Evolutionary conservation across 2,329 filamentous ascomycete genomes (phyloP), one percentile per base, ranked within the genome.

Genomic region (Coniochaeta pulveracea): DNA sequence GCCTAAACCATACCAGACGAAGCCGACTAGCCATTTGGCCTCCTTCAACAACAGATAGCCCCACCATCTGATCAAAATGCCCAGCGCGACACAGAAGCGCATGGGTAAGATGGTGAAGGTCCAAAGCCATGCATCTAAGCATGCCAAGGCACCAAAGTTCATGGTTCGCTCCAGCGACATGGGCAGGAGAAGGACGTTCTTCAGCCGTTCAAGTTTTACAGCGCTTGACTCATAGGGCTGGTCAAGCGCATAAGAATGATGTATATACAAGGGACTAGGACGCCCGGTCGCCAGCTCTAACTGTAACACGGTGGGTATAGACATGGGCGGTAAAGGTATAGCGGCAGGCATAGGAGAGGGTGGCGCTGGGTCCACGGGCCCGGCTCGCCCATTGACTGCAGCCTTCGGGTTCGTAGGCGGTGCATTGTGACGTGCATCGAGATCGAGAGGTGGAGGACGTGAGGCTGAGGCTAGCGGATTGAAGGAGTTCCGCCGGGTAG

Each of bases 41-140:
- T 96, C 89, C 41, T 79, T 81, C 4, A 66, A 65, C 2, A 89
- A 44, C 15, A 86, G 72, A 21, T 80, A 73, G 3, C 57, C 66
- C 84, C 85, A 93, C 69, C 88, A 96, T 39, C 73, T 70, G 8
- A 76, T 54, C 17, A 98, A 60, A 3, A 96, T 76, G 14, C 74
- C 75, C 1, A 89, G 47, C 1, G 91, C 89, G 37, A 88, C 81
- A 34, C 82, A 55, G 46, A 98, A 96, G 3, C 91, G 74, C 38
- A 98, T 69, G 1, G 91, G 91, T 0, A 98, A 63, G 27, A 98
- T 94, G 0, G 91, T 98, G 47, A 98, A 93, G 1, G 85, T 93
- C 58, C 95, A 91, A 2, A 98, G 71, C 86, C 89, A 98, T 2
- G 89, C 83, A 53, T 98, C 91, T 5, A 98, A 65, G 56, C 91